Base-by-base conservation (phyloP, 2,329 filamentous ascomycete genomes). In the Mycogone perniciosa region DNA sequence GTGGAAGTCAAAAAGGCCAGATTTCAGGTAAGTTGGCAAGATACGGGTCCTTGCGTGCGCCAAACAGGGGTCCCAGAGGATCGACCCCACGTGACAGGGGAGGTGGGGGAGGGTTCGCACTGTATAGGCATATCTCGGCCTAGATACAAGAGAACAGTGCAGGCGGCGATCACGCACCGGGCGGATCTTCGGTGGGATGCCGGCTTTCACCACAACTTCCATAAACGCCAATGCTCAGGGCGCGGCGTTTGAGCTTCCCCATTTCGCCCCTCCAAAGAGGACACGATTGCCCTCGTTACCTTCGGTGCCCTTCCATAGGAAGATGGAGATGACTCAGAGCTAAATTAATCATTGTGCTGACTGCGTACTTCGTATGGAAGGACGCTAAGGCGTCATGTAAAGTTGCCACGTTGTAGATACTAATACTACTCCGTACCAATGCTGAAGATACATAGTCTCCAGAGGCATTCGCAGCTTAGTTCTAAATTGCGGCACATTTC, bases 1-100 rank as follows among this genome's bases (percentile, higher is more conserved):
- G 42, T 31, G 43, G 50, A 50, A 50, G 46, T 64, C 45, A 65
- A 70, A 73, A 71, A 75, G 72, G 72, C 73, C 72, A 75, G 70
- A 74, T 75, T 73, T 71, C 71, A 72, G 63, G 58, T 64, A 52
- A 20, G 45, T 44, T 52, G 20, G 20, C 40, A 35, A 44, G 45
- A 33, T 45, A 48, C 50, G 45, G 47, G 46, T 48, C 44, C 50
- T 39, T 50, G 47, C 42, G 40, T 31, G 41, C 41, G 45, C 48
- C 48, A 47, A 44, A 44, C 51, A 50, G 39, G 45, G 46, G 43
- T 51, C 54, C 52, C 48, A 39, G 46, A 39, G 39, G 38, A 20
- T 44, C 29, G 33, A 62, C 61, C 62, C 64, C 64, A 65, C 63
- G 56, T 64, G 58, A 62, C 62, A 59, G 56, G 59, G 60, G 53